A percentile compares a stretch with the other conserved stretches of the same genome.
These are phyloP conservation scores for Candida ulmi DNA, from an alignment of 805 yeast genomes.

Conservation along the genomic window DNA sequence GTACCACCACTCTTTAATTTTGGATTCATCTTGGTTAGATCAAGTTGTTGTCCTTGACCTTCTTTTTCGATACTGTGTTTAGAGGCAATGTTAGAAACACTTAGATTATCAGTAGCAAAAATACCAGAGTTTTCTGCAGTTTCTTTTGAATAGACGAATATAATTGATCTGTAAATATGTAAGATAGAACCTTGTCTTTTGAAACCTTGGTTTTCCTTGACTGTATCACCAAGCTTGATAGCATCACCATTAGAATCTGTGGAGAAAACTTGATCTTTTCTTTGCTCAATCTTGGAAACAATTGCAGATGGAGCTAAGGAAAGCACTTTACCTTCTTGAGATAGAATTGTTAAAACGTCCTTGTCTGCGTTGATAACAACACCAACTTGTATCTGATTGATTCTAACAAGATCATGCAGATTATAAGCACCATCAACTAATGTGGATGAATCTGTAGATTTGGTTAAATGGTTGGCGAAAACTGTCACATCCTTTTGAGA, in stretches of 20 bases:
- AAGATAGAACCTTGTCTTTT: conserved; percentile 83
- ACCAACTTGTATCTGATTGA: conserved; percentile 83
- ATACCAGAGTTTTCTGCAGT: conserved; percentile 86
- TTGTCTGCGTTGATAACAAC: conserved; percentile 87
- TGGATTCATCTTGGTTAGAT: conserved; percentile 86
- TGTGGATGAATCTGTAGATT: conserved; percentile 86
- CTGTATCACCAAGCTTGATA: conserved; percentile 85
- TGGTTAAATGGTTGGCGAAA: conserved; percentile 84
- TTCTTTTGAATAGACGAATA: conserved; percentile 78
- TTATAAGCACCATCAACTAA: conserved; percentile 73
- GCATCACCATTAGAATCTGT: conserved; percentile 84
- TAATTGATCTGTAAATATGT: conserved; percentile 74
- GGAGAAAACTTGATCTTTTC: conserved; percentile 69
- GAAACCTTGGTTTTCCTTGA: conserved; percentile 79
- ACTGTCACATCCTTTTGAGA: conserved; percentile 86
- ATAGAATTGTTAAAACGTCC: conserved; percentile 72
- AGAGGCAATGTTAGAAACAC: conserved; percentile 79
- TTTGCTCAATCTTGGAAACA: conserved; percentile 62
- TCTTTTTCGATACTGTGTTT: conserved; percentile 48
- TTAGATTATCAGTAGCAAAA: conserved; percentile 70
- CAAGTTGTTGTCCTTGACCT: conserved; percentile 44
- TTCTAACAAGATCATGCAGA: conserved; percentile 82
- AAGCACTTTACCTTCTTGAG: conserved; percentile 73
- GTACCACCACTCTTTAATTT: conserved; percentile 41
- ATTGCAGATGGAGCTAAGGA: conserved; percentile 78